Evolutionary conservation across 2,329 filamentous ascomycete genomes (phyloP), one percentile per base, ranked within the genome.

Genomic region (Pyricularia pennisetigena): DNA sequence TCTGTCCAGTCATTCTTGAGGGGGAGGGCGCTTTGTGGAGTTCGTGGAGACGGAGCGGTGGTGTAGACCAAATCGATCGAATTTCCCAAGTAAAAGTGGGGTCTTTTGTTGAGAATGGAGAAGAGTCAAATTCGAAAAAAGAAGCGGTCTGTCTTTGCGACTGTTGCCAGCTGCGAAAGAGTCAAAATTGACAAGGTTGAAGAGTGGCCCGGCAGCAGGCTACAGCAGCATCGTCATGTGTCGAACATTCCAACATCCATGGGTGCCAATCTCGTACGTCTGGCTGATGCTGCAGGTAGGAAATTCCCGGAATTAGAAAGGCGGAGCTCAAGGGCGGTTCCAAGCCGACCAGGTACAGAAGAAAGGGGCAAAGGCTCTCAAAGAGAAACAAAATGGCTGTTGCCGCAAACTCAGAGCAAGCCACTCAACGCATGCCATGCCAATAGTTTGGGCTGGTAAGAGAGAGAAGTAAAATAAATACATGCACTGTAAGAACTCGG

Each of bases 41-140:
- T 23, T 61, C 57, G 57, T 61, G 23, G 57, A 61, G n/a, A 24
- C 57, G 23, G 23, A 49, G 41, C 41, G 41, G 41, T 16, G 41
- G 41, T 49, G 41, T 16, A 49, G 41, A 49, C 41, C 59, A 62
- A 62, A 62, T 62, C 59, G 59, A 62, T 62, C 59, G 65, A 67
- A 67, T 62, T 67, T 54, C 35, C 54, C 24, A 24, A 62, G 26
- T 9, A 23, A 62, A 62, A 62, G 59, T 62, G 59, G 59, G 24
- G 59, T 62, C 23, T 14, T 61, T 62, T 62, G 59, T 62, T 62
- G 59, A 62, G 59, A 16, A 28, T 26, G 24, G 59, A 26, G 24
- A 26, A 12, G 12, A 29, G 26, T 62, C 7, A 49, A 49, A 49
- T 49, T 35, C 41, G 20, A 49, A 41, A 41, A 10, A 49, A 49